Evolutionary conservation across 2,329 filamentous ascomycete species (phyloP), one percentile per base, ranked within the genome.

Genomic region (Fusarium dlaminii): DNA sequence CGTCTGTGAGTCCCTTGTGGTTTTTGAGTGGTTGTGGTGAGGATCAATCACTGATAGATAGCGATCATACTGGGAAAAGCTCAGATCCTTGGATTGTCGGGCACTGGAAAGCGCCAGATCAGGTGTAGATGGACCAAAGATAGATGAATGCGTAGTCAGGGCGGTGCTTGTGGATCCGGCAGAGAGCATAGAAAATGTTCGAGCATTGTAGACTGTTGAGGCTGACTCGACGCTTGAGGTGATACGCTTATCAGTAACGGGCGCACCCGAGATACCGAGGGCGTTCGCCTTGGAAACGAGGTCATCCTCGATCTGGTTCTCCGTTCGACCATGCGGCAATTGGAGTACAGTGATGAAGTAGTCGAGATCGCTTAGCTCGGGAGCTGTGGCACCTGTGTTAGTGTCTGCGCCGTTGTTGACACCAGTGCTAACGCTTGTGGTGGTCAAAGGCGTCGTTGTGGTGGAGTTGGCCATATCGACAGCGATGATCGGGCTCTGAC

Each of bases 61-160:
- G 68, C 82, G 85, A 37, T 90, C 87, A 74, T 90, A 90, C 36
- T 85, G 83, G 12, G 83, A 81, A 72, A 90, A 89, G 63, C 80
- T 86, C 32, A 87, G 78, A 40, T 78, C 82, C 68, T 82, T 84
- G 42, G 83, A 82, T 61, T 82, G 75, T 29, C 73, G 64, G 49
- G 52, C 71, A 43, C 70, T 72, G 30, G 63, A 64, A 39, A 70
- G 67, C 78, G 81, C 62, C 75, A 72, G 45, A 79, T 77, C 63
- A 57, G 73, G 66, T 34, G 66, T 69, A 27, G 76, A 70, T 11
- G 74, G 77, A 13, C 77, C 80, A 59, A 81, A 82, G 27, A 83
- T 78, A 55, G 85, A 86, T 2, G 86, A 86, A 59, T 83, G 81
- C 27, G 84, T 83, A 3, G 86, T 87, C 32, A 84, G 70, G 34